These are phyloP conservation scores for Candida anglica DNA, from an alignment of 805 yeast genomes.

Conservation along the genomic window DNA sequence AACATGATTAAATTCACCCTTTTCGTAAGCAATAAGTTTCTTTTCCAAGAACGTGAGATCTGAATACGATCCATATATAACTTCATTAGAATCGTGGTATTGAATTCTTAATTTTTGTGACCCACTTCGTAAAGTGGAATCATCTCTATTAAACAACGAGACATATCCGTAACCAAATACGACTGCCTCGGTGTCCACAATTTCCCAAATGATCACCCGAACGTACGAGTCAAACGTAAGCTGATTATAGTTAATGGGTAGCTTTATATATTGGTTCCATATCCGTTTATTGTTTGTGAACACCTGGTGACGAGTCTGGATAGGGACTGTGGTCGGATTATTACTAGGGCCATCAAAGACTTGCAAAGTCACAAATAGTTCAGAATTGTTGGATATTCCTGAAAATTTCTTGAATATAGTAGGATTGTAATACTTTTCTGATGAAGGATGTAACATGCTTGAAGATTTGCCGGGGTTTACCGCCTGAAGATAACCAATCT, in stretches of 20 bases:
- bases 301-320: slow-evolving; percentile 32
- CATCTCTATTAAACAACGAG: slow-evolving; percentile 48
- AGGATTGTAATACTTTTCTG: slow-evolving; percentile 34
- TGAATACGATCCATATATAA: slow-evolving; percentile 16
- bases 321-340: slow-evolving; percentile 21
- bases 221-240: slow-evolving; percentile 61
- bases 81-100: slow-evolving; percentile 7
- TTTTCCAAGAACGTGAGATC: slow-evolving; percentile 40
- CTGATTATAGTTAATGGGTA: slow-evolving; percentile 72
- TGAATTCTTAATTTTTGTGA: slow-evolving; percentile 48
- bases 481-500: slow-evolving; percentile 26
- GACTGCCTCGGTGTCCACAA: slow-evolving; percentile 46
- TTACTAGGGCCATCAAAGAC: slow-evolving; percentile 29
- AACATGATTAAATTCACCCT: slow-evolving; percentile 56
- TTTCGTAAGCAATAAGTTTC: slow-evolving; percentile 58
- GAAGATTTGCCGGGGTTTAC: slow-evolving; percentile 8
- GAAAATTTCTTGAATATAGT: slow-evolving; percentile 29
- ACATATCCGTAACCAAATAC: slow-evolving; percentile 62
- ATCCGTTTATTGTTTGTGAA: slow-evolving; percentile 35
- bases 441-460: slow-evolving; percentile 16
- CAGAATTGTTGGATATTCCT: slow-evolving; percentile 28
- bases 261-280: slow-evolving; percentile 71
- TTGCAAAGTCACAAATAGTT: slow-evolving; percentile 26
- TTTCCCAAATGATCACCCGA: slow-evolving; percentile 65
- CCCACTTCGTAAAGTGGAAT: slow-evolving; percentile 67